phyloP scores from a whole-genome alignment of 2,329 filamentous ascomycete species.

The Ustilaginoidea virens region DNA sequence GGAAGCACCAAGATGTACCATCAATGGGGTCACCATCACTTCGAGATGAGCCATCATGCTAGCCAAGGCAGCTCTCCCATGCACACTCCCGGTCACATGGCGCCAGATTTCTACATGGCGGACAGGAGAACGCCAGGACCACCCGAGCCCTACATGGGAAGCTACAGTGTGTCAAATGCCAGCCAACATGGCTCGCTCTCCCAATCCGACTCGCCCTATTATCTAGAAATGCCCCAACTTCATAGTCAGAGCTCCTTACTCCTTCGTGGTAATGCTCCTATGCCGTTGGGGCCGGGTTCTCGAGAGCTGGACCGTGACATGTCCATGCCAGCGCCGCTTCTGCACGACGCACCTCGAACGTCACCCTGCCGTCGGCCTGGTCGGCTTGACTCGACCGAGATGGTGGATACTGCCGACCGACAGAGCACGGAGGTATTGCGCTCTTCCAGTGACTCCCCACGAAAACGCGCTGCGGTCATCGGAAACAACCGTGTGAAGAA shows the following conservation, averaged over 20 bases:
- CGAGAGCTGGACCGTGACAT: slow-evolving; percentile 10
- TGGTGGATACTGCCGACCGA: neutral
- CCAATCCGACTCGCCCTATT: slow-evolving; percentile 12
- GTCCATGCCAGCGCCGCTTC: slow-evolving; percentile 7
- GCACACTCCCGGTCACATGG: slow-evolving; percentile 19
- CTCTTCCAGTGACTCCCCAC: slow-evolving; percentile 13
- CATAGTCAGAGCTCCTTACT: slow-evolving; percentile 13
- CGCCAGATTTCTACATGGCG: slow-evolving; percentile 23
- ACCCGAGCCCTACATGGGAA: slow-evolving; percentile 20
- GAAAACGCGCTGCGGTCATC: slow-evolving; percentile 8
- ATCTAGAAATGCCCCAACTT: slow-evolving; percentile 13
- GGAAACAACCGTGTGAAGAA: slow-evolving; percentile 15
- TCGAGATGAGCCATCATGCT: slow-evolving; percentile 25
- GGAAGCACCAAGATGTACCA: slow-evolving; percentile 29
- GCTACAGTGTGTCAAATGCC: slow-evolving; percentile 19
- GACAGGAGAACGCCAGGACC: slow-evolving; percentile 22
- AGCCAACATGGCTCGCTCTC: slow-evolving; percentile 11
- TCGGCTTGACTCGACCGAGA: slow-evolving; percentile 11
- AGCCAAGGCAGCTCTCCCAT: slow-evolving; percentile 31
- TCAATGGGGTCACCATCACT: slow-evolving; percentile 20
- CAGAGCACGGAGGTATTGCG: slow-evolving; percentile 5
- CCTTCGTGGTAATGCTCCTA: slow-evolving; percentile 8
- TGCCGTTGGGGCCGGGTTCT: slow-evolving; percentile 12
- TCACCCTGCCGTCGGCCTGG: slow-evolving; percentile 10
- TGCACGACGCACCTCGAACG: slow-evolving; percentile 10